A percentile compares a stretch with the other conserved stretches of the same genome.
Evolutionary conservation across 1,284 basidiomycete species (phyloP).

Genomic region (Xanthoconium separans): DNA sequence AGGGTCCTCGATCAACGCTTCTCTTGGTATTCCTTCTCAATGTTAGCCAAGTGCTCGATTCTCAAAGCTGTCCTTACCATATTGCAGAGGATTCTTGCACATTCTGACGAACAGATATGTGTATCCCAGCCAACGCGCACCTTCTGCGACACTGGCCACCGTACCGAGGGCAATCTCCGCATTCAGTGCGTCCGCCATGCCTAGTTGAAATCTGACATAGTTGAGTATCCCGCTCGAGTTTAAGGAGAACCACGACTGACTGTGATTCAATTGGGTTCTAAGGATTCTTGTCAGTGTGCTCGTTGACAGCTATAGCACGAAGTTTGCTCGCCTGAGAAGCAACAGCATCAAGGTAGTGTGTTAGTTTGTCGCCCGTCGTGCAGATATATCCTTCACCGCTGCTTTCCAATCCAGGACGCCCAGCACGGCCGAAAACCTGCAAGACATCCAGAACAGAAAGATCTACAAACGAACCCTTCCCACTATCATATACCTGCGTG

Average conservation of each 20-base stretch:
- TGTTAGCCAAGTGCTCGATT: neutral
- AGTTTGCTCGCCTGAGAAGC: slow-evolving; percentile 69
- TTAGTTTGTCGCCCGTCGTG: slow-evolving; percentile 90
- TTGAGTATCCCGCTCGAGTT: slow-evolving; percentile 11
- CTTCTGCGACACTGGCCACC: slow-evolving; percentile 86
- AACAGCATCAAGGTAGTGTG: slow-evolving; percentile 89
- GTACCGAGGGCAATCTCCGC: slow-evolving; percentile 96
- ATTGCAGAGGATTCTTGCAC: slow-evolving; percentile 89
- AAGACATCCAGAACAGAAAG: slow-evolving; percentile 95
- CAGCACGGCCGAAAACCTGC: slow-evolving; percentile 97
- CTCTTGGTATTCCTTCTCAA: slow-evolving; percentile 73
- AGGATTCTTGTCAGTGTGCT: slow-evolving; percentile 5
- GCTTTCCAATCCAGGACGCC: slow-evolving; percentile 92
- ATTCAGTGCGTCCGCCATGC: slow-evolving; percentile 91
- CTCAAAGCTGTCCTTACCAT: slow-evolving; percentile 55
- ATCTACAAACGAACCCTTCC: slow-evolving; percentile 88
- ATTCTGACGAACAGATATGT: slow-evolving; percentile 97
- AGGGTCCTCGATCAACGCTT: slow-evolving; percentile 75
- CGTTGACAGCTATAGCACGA: neutral
- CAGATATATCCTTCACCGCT: slow-evolving; percentile 98
- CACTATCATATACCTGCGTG: slow-evolving; percentile 93
- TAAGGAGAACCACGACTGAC: slow-evolving; percentile 41
- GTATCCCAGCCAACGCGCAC: slow-evolving; percentile 94
- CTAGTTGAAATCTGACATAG: slow-evolving; percentile 70
- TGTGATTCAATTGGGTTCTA: slow-evolving; percentile 96